These are phyloP conservation scores for Curvularia lunata DNA, from an alignment of 2,329 filamentous ascomycete genomes.

Conservation along the genomic window DNA sequence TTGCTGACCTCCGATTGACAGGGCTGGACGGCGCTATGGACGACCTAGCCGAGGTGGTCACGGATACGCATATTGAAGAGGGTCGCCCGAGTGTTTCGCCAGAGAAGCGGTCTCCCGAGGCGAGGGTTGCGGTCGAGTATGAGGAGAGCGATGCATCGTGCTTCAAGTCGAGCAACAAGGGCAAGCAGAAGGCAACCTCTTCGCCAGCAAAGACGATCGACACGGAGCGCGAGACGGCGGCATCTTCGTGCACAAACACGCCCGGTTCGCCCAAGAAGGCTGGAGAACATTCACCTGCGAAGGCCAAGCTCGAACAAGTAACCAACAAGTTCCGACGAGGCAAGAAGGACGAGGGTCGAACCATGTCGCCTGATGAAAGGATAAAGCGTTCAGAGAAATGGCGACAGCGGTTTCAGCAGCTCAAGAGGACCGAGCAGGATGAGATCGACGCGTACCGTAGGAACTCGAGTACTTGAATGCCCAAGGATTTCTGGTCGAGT, in stretches of 20 bases:
- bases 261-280: slow-evolving; percentile 45
- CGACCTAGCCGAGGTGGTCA: slow-evolving; percentile 42
- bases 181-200: slow-evolving; percentile 38
- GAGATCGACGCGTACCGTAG: slow-evolving; percentile 36
- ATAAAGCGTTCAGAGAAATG: slow-evolving; percentile 45
- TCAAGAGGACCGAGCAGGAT: slow-evolving; percentile 40
- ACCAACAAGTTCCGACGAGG: slow-evolving; percentile 53
- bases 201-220: slow-evolving; percentile 33
- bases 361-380: slow-evolving; percentile 49
- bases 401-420: slow-evolving; percentile 44
- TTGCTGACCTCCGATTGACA: slow-evolving; percentile 38
- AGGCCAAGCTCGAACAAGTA: slow-evolving; percentile 55
- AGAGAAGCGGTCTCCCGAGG: slow-evolving; percentile 13
- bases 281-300: slow-evolving; percentile 52
- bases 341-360: slow-evolving; percentile 46
- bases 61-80: slow-evolving; percentile 27
- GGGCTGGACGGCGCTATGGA: slow-evolving; percentile 50
- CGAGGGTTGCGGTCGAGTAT: slow-evolving; percentile 11
- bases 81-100: slow-evolving; percentile 13
- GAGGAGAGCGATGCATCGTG: slow-evolving; percentile 39
- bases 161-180: slow-evolving; percentile 41
- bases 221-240: slow-evolving; percentile 20
- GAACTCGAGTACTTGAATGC: slow-evolving; percentile 17
- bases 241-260: slow-evolving; percentile 34
- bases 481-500: background rate